Conservation (phyloP, 768 basidiomycete genomes). For the Amanita fuliginea region DNA sequence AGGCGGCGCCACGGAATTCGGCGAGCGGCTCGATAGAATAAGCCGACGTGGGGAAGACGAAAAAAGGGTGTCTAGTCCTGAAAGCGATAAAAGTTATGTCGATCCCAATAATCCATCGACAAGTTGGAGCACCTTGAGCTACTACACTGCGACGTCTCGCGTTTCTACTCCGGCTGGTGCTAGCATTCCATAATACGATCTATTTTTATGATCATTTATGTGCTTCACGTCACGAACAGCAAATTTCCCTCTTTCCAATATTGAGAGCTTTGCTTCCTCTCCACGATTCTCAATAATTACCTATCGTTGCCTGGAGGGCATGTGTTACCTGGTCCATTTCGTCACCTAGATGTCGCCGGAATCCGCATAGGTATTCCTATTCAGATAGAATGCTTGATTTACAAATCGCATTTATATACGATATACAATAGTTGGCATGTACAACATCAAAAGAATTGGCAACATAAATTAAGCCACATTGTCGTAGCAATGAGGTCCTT, state of each 20-base stretch:
- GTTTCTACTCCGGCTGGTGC: not conserved
- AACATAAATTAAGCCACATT: too few relatives aligned
- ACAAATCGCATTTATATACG: too few relatives aligned
- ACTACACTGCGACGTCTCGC: conserved; percentile 13
- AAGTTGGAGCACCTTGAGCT: conserved; percentile 9
- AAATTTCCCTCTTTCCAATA: not conserved
- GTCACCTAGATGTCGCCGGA: not conserved
- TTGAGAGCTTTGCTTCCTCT: not conserved
- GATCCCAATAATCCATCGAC: conserved; percentile 12
- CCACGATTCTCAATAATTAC: not conserved
- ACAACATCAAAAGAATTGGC: too few relatives aligned
- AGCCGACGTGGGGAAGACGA: not conserved
- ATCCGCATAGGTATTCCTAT: too few relatives aligned
- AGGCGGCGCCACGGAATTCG: conserved; percentile 22
- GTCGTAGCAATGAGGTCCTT: too few relatives aligned
- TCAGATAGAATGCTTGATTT: too few relatives aligned
- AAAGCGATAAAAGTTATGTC: conserved; percentile 4
- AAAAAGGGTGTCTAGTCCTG: not conserved
- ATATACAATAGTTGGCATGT: too few relatives aligned
- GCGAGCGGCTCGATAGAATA: conserved; percentile 10
- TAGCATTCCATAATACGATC: not conserved
- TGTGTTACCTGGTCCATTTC: not conserved
- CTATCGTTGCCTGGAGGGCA: not conserved
- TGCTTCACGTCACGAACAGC: not conserved
- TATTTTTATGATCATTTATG: not conserved